A percentile compares a stretch with the other conserved stretches of the same genome.
phyloP scores from a whole-genome alignment of 2,329 filamentous ascomycete genomes.

The Aspergillus glaucus region DNA sequence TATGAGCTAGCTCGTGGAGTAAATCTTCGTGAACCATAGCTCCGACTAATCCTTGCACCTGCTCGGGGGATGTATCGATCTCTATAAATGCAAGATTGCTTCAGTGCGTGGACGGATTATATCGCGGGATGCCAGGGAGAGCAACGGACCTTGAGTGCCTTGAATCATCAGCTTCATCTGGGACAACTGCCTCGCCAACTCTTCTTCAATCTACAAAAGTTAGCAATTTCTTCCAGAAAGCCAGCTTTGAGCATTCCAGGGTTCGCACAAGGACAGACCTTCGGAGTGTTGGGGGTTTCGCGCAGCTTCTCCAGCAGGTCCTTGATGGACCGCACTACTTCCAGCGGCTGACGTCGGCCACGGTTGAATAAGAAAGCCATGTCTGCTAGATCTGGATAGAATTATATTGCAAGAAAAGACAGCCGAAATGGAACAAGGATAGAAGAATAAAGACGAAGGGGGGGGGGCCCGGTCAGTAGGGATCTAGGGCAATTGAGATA shows the following conservation, averaged over 20 bases:
- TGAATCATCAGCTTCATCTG: slow-evolving; percentile 93
- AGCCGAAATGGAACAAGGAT: slow-evolving; percentile 1
- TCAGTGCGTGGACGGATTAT: background rate
- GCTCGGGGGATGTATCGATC: slow-evolving; percentile 75
- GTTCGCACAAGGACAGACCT: slow-evolving; percentile 39
- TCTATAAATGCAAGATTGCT: slow-evolving; percentile 48
- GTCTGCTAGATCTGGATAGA: slow-evolving; percentile 4
- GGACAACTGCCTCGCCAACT: slow-evolving; percentile 74
- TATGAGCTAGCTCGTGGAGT: slow-evolving; percentile 72
- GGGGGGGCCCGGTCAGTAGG: slow-evolving; percentile 2
- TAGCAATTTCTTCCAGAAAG: slow-evolving; percentile 9
- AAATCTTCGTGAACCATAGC: slow-evolving; percentile 85
- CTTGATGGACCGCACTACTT: slow-evolving; percentile 58
- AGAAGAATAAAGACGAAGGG: background rate
- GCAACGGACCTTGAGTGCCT: slow-evolving; percentile 69
- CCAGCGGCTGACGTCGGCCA: slow-evolving; percentile 54
- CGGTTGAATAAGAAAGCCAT: slow-evolving; percentile 69
- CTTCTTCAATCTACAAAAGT: slow-evolving; percentile 64
- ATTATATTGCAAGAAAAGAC: slow-evolving; percentile 9
- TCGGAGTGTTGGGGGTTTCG: slow-evolving; percentile 50
- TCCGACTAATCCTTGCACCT: slow-evolving; percentile 78
- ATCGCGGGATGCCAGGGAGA: slow-evolving; percentile 1
- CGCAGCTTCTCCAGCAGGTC: slow-evolving; percentile 58
- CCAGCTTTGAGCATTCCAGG: slow-evolving; percentile 4
- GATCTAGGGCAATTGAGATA: background rate